These are phyloP conservation scores for Blastobotrys illinoisensis DNA, from an alignment of 1,139 yeast genomes.

Conservation along the genomic window DNA sequence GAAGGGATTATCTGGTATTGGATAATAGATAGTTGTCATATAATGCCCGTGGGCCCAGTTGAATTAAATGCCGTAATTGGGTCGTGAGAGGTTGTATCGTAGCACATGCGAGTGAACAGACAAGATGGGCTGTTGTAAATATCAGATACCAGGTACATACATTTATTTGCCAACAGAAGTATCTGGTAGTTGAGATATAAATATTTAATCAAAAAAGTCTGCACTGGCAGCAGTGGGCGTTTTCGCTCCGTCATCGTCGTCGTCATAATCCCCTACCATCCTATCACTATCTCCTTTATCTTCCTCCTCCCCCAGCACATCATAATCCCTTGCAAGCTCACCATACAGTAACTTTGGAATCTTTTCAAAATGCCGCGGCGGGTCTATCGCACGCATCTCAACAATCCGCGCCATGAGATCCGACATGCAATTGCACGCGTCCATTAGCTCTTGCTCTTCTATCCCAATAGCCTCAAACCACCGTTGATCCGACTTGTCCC, in stretches of 20 bases:
- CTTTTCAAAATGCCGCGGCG: neutral
- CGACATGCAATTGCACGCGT: constrained; percentile 30
- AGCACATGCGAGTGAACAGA: no score
- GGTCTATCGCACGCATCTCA: neutral
- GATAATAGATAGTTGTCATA: no score
- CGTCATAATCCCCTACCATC: neutral
- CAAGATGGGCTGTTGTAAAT: no score
- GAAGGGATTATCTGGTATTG: no score
- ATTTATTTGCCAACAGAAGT: no score
- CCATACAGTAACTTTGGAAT: neutral
- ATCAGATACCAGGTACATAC: no score
- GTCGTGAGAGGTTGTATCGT: no score
- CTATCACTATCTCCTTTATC: neutral
- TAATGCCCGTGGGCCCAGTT: no score
- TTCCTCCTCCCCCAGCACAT: neutral
- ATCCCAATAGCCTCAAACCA: constrained; percentile 29
- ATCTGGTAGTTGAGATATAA: neutral
- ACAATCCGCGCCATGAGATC: constrained; percentile 14
- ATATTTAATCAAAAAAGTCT: neutral
- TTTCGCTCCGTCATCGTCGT: neutral
- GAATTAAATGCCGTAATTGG: no score
- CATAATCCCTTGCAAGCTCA: neutral
- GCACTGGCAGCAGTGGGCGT: neutral
- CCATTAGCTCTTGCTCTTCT: constrained; percentile 23
- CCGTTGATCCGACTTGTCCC: constrained; percentile 16